phyloP scores from a whole-genome alignment of 2,329 filamentous ascomycete genomes.

The Diaporthe velutina region DNA sequence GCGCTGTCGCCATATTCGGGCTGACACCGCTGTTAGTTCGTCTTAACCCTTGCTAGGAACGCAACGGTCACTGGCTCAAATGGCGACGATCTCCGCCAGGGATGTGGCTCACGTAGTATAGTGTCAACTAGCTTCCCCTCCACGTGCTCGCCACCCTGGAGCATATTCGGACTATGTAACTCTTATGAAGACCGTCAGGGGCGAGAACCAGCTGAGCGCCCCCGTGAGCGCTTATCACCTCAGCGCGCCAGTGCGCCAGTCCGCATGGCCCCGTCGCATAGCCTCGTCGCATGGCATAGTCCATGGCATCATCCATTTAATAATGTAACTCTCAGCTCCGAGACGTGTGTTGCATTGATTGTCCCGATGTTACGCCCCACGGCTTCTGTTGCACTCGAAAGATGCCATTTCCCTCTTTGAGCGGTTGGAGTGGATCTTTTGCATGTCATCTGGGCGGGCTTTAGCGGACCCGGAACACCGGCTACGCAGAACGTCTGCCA shows the following conservation, averaged over 20 bases:
- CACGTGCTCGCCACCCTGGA: conserved; percentile 16
- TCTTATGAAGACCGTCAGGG: conserved; percentile 13
- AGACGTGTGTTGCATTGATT: conserved; percentile 7
- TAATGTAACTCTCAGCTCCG: conserved; percentile 6
- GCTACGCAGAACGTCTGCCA: too few relatives aligned
- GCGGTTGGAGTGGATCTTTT: not conserved
- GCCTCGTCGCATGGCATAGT: conserved; percentile 16
- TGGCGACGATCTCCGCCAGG: conserved; percentile 12
- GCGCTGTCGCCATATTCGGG: conserved; percentile 22
- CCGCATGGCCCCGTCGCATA: not conserved
- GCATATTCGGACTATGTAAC: conserved; percentile 3
- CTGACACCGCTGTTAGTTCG: conserved; percentile 7
- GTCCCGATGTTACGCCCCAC: conserved; percentile 15
- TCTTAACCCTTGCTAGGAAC: conserved; percentile 14
- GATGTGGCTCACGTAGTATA: conserved; percentile 17
- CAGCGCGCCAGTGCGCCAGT: too few relatives aligned
- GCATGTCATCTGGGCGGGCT: not conserved
- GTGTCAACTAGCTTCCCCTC: conserved; percentile 18
- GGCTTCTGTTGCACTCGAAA: conserved; percentile 1
- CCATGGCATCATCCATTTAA: conserved; percentile 5
- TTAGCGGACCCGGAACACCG: not conserved
- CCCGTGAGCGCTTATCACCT: not conserved
- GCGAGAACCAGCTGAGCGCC: not conserved
- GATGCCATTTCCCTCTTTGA: not conserved
- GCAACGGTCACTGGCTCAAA: conserved; percentile 14